phyloP scores from a whole-genome alignment of 371 early-diverging fungal genomes.

The Nosema muscidifuracis region DNA sequence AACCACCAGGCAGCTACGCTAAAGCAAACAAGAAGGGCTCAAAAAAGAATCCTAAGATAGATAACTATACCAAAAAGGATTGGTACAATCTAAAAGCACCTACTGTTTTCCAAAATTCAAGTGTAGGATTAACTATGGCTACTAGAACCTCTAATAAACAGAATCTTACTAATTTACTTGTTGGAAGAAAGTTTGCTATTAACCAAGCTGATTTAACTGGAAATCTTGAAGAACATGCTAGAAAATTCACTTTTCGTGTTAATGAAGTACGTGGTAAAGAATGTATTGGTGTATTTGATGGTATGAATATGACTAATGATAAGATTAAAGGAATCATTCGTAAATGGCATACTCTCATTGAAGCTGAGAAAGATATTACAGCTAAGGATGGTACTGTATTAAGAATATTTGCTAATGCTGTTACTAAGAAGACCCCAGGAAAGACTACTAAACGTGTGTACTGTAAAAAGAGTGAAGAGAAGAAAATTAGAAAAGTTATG shows the following conservation, averaged over 20 bases:
- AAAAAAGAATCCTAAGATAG: conserved; percentile 40
- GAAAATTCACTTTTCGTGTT: conserved; percentile 93
- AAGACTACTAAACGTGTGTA: conserved; percentile 96
- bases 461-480: conserved; percentile 88
- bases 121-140: conserved; percentile 54
- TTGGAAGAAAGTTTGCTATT: conserved; percentile 90
- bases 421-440: conserved; percentile 87
- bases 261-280: conserved; percentile 94
- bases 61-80: conserved; percentile 59
- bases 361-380: conserved; percentile 93
- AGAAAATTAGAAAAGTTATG: conserved; percentile 98
- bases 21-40: conserved; percentile 54
- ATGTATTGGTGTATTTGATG: conserved; percentile 97
- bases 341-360: conserved; percentile 99
- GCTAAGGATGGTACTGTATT: conserved; percentile 98
- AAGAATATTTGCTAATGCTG: conserved; percentile 89
- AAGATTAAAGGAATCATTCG: conserved; percentile 97
- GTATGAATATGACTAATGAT: conserved; percentile 98
- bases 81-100: conserved; percentile 54
- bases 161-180: conserved; percentile 64
- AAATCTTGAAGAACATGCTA: conserved; percentile 75
- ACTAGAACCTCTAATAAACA: conserved; percentile 48
- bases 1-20: conserved; percentile 46
- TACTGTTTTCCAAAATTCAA: conserved; percentile 26
- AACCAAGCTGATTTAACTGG: conserved; percentile 82